Conservation (phyloP, 768 basidiomycete species). For the Termitomyces eurrhizus region DNA sequence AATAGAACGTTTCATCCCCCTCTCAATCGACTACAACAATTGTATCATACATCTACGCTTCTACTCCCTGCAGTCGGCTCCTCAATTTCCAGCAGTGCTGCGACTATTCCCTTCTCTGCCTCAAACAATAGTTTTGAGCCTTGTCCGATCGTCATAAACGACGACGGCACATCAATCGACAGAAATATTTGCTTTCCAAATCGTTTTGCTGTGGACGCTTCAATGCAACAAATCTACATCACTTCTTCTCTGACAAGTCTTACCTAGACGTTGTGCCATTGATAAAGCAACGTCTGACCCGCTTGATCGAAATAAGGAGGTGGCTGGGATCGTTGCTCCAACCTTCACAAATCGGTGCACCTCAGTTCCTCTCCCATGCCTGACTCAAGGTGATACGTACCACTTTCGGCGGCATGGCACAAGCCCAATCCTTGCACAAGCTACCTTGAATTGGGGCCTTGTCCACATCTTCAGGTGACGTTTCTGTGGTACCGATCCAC, state of each 20-base stretch:
- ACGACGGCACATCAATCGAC: constrained; percentile 52
- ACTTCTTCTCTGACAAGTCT: constrained; percentile 19
- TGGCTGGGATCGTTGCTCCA: constrained; percentile 43
- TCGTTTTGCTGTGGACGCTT: constrained; percentile 48
- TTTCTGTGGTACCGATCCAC: constrained; percentile 68
- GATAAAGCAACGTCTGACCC: constrained; percentile 60
- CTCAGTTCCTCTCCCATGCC: constrained; percentile 11
- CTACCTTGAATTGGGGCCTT: constrained; percentile 51
- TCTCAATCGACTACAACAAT: constrained; percentile 4
- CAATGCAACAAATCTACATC: constrained; percentile 13
- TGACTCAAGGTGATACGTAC: constrained; percentile 25
- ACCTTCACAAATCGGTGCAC: constrained; percentile 19
- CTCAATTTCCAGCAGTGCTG: constrained; percentile 33
- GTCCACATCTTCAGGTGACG: constrained; percentile 37
- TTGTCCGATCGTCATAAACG: constrained; percentile 42
- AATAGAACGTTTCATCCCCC: constrained; percentile 14
- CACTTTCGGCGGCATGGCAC: constrained; percentile 63
- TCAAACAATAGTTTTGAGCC: constrained; percentile 46
- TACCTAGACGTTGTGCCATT: constrained; percentile 82
- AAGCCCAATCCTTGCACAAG: constrained; percentile 76
- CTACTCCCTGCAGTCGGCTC: background rate
- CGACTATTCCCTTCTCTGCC: constrained; percentile 60
- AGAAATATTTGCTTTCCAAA: constrained; percentile 68
- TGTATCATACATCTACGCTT: background rate
- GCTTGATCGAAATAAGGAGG: constrained; percentile 60